Conservation (phyloP, 345 rosid genomes). For the Anastatica hierochuntica region DNA sequence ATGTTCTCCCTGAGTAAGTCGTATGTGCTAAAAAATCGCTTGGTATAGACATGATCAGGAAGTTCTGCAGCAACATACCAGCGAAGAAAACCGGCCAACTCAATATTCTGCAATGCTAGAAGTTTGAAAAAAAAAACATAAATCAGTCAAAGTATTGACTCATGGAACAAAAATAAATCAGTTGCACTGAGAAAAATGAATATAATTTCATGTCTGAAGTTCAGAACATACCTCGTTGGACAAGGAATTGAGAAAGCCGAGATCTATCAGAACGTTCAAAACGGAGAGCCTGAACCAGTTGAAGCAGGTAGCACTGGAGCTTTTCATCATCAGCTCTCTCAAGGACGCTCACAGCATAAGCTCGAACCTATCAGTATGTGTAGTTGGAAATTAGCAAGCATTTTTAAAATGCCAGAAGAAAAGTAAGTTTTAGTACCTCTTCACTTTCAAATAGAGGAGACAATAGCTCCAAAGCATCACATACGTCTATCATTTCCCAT, state of each 20-base stretch:
- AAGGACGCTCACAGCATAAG: conserved; percentile 95
- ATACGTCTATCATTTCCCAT: conserved; percentile 91
- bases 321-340: conserved; percentile 98
- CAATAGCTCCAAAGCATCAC: conserved; percentile 89
- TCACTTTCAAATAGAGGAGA: conserved; percentile 94
- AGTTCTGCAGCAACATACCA: conserved; percentile 96
- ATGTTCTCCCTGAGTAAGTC: conserved; percentile 71
- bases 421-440: conserved; percentile 44
- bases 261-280: conserved; percentile 97
- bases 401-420: not conserved
- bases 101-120: conserved; percentile 74
- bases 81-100: conserved; percentile 89
- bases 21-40: conserved; percentile 67
- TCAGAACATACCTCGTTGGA: conserved; percentile 69
- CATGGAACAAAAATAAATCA: not conserved
- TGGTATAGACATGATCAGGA: conserved; percentile 72
- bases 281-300: conserved; percentile 96
- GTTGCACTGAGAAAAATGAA: conserved; percentile 5
- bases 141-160: conserved; percentile 7
- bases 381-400: conserved; percentile 15
- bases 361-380: conserved; percentile 69
- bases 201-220: conserved; percentile 1
- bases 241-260: conserved; percentile 85
- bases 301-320: conserved; percentile 95
- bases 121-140: conserved; percentile 27